These are phyloP conservation scores for Debaryomyces tyrocola DNA, from an alignment of 805 yeast species.

Conservation along the genomic window DNA sequence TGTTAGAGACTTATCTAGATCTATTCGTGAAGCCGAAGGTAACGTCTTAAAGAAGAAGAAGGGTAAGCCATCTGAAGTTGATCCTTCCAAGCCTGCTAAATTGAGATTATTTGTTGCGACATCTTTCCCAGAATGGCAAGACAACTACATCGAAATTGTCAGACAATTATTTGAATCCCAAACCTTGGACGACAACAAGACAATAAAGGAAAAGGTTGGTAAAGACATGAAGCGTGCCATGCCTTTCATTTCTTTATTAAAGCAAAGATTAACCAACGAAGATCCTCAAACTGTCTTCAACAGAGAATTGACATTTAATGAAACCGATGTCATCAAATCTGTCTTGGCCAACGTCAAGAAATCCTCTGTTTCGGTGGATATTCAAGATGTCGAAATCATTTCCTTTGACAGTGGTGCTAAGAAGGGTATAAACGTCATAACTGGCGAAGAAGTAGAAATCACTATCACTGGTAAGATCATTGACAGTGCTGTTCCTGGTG, in stretches of 20 bases:
- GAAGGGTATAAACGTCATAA: conserved; percentile 61
- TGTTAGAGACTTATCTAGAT: conserved; percentile 73
- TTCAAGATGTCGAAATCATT: conserved; percentile 60
- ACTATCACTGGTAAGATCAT: conserved; percentile 65
- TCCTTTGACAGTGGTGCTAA: conserved; percentile 62
- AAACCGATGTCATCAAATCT: conserved; percentile 61
- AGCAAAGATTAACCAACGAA: conserved; percentile 73
- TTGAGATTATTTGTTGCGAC: conserved; percentile 73
- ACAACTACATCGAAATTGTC: conserved; percentile 62
- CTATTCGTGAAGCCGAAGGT: conserved; percentile 93
- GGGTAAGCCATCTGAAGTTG: conserved; percentile 72
- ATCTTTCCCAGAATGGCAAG: conserved; percentile 76
- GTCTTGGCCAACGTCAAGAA: conserved; percentile 57
- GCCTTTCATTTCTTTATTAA: conserved; percentile 90
- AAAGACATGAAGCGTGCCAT: conserved; percentile 96
- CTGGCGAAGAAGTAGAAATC: conserved; percentile 70
- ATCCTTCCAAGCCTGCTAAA: conserved; percentile 68
- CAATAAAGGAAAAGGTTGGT: conserved; percentile 65
- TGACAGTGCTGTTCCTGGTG: conserved; percentile 88
- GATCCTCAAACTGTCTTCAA: conserved; percentile 79
- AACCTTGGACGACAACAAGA: conserved; percentile 62
- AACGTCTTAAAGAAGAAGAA: conserved; percentile 85
- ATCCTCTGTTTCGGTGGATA: conserved; percentile 57
- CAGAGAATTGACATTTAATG: conserved; percentile 84
- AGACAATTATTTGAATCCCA: conserved; percentile 70